Conservation (phyloP, 2,329 filamentous ascomycete genomes). For the Aspergillus pseudotamarii region DNA sequence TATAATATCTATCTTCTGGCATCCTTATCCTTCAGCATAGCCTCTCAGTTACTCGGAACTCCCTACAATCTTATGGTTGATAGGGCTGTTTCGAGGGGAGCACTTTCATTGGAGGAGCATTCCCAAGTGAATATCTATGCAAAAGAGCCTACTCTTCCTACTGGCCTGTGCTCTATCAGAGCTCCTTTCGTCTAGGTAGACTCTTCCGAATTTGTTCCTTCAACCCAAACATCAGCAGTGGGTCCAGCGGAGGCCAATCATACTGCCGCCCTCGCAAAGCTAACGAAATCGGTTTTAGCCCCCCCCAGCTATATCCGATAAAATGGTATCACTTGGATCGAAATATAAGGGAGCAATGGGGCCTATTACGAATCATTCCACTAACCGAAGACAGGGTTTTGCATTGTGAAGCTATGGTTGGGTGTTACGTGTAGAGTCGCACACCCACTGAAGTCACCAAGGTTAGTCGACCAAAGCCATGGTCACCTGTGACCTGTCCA, state of each 20-base stretch:
- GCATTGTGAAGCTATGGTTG: not conserved
- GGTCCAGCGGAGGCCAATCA: not conserved
- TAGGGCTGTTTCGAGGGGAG: not conserved
- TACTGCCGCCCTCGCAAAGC: not conserved
- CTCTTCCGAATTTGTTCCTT: not conserved
- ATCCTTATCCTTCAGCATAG: not conserved
- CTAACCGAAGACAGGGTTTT: not conserved
- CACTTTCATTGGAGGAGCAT: slow-evolving; percentile 15
- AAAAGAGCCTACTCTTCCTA: slow-evolving; percentile 1
- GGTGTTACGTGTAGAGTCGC: not conserved
- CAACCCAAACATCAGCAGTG: not conserved
- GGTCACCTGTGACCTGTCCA: too few species aligned
- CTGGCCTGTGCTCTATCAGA: not conserved
- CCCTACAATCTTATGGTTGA: slow-evolving; percentile 3
- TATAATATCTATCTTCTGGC: not conserved
- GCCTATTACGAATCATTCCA: not conserved
- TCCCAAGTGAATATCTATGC: not conserved
- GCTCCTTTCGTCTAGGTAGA: not conserved
- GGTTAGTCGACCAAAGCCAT: not conserved
- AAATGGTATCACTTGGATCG: not conserved
- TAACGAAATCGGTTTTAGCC: not conserved
- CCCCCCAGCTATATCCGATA: not conserved
- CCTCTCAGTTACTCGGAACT: not conserved
- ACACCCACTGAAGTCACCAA: not conserved
- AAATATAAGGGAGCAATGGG: not conserved